Evolutionary conservation across 1,284 basidiomycete species (phyloP), one percentile per base, ranked within the genome.

Genomic region (Cutaneotrichosporon sp.): DNA sequence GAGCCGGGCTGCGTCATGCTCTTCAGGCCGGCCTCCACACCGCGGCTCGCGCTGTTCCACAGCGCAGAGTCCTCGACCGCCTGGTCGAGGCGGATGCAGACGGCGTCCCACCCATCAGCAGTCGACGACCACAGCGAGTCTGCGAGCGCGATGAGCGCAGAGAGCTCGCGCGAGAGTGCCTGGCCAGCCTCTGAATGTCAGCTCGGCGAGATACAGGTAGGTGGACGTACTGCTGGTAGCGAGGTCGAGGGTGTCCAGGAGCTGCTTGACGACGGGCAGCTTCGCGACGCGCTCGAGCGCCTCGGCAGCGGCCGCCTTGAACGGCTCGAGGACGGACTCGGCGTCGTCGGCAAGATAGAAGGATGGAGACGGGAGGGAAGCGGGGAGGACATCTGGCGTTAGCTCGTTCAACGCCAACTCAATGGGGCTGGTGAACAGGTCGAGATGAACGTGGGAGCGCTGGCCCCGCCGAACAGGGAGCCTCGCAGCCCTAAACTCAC

Each of bases 1-100:
- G 72, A 72, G 57, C 67, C 62, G 3, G 70, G 70, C 36, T 65
- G 61, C 22, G 76, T 77, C 78, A 80, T 79, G 24, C 72, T 67
- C 62, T 71, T 67, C 38, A 80, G 68, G 56, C 76, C 73, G 24
- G 75, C 78, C 58, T 74, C 67, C 29, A 79, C 62, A 34, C 70
- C 72, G 56, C 66, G 58, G 20, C 68, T 63, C 2, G 77, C 77
- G n/a, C 68, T 67, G 58, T 72, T 71, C 70, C 73, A 73, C 4
- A 75, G 69, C 49, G 71, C 72, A 11, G 69, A 67, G 6, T 66
- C 69, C 25, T 63, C 54, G 25, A 68, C 60, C 3, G 72, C 65
- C 34, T 69, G 61, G 14, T 62, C 66, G 29, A 80, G 68, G 9
- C 70, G 71, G 49, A 79, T 73, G 33, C 65, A 63, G 58, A 78